Evolutionary conservation across 2,329 filamentous ascomycete species (phyloP), one percentile per base, ranked within the genome.

Genomic region (Byssoonygena ceratinophila): DNA sequence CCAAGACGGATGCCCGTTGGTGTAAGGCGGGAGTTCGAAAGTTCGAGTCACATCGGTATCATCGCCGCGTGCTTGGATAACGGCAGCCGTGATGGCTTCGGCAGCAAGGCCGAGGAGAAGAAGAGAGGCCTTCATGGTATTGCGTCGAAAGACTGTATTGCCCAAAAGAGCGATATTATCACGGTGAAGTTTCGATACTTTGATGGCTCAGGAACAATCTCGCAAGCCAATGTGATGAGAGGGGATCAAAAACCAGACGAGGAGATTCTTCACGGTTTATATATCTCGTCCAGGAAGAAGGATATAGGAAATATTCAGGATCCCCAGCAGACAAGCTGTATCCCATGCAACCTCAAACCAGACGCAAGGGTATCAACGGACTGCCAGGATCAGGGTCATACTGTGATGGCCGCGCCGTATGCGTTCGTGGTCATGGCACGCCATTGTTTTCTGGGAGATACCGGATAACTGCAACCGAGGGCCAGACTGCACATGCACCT

Each of bases 31-130:
- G 14, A 51, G 22, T 12, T 44, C 48, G 29, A 51, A 51, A 14
- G 50, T 52, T 14, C 41, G 40, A 41, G 41, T 27, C 7, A 29
- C 22, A 18, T 36, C 20, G 22, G 31, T 46, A 9, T 16, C 11
- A 4, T 32, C 25, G 12, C 16, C 44, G 9, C 22, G 43, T 14
- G n/a, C n/a, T 32, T n/a, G 50, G 39, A 36, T 4, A 32, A 52
- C 22, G n/a, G 43, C 50, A 20, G 20, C 43, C 11, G 50, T 43
- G 34, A 52, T 31, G 25, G 34, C 34, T 40, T 52, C 44, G 34
- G 41, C 44, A 27, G 50, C 50, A 23, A 52, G 50, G 50, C 50
- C 50, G 32, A 52, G 41, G 22, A 52, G 44, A 11, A 52, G 50
- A 36, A 52, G 20, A 52, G 50, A 12, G 22, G 50, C 36, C 50